A percentile compares a stretch with the other conserved stretches of the same genome.
These are phyloP conservation scores for Boletus coccyginus DNA, from an alignment of 768 basidiomycete genomes.

Conservation along the genomic window DNA sequence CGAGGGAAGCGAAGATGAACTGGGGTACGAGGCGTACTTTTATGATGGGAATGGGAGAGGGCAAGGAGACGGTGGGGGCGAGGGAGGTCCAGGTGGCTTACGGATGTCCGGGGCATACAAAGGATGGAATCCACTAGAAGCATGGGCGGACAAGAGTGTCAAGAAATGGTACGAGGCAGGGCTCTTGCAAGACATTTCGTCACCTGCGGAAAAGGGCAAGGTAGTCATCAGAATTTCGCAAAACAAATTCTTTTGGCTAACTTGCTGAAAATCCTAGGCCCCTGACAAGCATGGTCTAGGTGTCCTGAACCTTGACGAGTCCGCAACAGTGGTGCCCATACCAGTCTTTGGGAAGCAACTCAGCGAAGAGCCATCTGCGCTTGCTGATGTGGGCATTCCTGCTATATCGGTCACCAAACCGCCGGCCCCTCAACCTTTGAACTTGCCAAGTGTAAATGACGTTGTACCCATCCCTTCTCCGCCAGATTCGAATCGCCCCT, in stretches of 20 bases:
- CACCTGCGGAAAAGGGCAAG: constrained; percentile 45
- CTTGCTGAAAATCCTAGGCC: constrained; percentile 28
- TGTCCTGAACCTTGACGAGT: constrained; percentile 39
- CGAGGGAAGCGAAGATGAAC: constrained; percentile 76
- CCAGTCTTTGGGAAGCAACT: constrained; percentile 48
- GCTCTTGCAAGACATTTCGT: constrained; percentile 50
- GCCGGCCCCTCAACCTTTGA: constrained; percentile 68
- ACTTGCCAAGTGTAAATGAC: constrained; percentile 63
- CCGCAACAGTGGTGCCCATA: constrained; percentile 60
- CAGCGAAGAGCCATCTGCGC: constrained; percentile 18
- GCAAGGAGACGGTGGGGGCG: constrained; percentile 76
- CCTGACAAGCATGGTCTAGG: constrained; percentile 45
- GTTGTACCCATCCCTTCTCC: constrained; percentile 47
- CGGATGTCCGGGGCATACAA: constrained; percentile 81
- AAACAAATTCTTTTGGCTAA: constrained; percentile 15
- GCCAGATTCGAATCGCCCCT: constrained; percentile 41
- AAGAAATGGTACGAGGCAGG: constrained; percentile 85
- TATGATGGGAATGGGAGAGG: constrained; percentile 77
- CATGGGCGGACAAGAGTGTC: constrained; percentile 88
- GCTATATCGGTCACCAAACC: constrained; percentile 65
- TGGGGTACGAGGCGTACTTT: constrained; percentile 88
- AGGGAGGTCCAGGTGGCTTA: constrained; percentile 66
- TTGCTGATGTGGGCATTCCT: constrained; percentile 39
- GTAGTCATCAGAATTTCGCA: constrained; percentile 31
- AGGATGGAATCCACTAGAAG: constrained; percentile 92